A percentile compares a stretch with the other conserved stretches of the same genome.
These are phyloP conservation scores for Kwoniella shivajii DNA, from an alignment of 1,284 basidiomycete species.

Conservation along the genomic window DNA sequence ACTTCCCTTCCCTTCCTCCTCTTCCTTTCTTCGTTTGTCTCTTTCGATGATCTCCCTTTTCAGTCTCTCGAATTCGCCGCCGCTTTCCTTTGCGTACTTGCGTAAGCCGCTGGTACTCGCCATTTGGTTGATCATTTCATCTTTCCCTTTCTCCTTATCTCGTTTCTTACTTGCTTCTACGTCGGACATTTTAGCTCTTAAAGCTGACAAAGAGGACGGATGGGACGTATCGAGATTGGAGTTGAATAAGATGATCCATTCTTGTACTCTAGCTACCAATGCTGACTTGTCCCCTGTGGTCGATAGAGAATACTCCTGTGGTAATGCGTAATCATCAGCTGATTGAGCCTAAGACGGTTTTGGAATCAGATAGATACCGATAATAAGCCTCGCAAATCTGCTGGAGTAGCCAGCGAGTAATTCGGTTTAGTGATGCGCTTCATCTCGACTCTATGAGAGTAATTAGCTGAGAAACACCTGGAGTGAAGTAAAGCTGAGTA, in stretches of 20 bases:
- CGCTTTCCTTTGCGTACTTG: conserved; percentile 42
- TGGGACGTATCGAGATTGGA: conserved; percentile 52
- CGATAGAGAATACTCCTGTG: conserved; percentile 41
- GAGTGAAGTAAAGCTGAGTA: background rate
- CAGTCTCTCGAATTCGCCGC: conserved; percentile 45
- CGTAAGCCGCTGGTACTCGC: conserved; percentile 36
- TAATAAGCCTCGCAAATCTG: conserved; percentile 42
- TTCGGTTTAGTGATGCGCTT: conserved; percentile 52
- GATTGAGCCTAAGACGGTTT: background rate
- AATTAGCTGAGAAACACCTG: conserved; percentile 7
- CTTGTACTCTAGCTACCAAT: conserved; percentile 42
- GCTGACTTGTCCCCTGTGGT: conserved; percentile 44
- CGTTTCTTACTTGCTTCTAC: conserved; percentile 36
- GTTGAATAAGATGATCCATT: conserved; percentile 53
- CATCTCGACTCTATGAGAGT: conserved; percentile 28
- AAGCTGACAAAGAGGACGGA: conserved; percentile 41
- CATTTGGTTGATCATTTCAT: conserved; percentile 37
- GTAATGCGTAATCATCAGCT: background rate
- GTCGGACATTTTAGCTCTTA: conserved; percentile 41
- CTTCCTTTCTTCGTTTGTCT: conserved; percentile 21
- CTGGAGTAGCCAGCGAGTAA: conserved; percentile 41
- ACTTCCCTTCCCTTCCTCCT: conserved; percentile 14
- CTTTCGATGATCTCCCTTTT: conserved; percentile 43
- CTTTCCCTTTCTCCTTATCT: conserved; percentile 48
- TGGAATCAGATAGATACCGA: conserved; percentile 16